phyloP scores from a whole-genome alignment of 1,284 basidiomycete genomes.

The Pterula multifida region DNA sequence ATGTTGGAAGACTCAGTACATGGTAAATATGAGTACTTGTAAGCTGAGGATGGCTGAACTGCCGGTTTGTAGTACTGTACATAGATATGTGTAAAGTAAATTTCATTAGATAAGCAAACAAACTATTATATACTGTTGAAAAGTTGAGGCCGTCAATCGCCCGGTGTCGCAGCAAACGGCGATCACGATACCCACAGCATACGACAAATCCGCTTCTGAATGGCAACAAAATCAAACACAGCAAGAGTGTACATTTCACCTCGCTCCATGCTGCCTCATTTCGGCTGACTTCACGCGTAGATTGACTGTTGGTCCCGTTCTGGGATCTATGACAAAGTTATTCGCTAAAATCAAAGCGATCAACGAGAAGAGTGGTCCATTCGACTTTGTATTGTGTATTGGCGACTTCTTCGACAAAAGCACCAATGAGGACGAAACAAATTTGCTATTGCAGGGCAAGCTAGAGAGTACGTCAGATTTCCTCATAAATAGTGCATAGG shows the following conservation, averaged over 20 bases:
- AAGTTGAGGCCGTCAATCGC: no score
- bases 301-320: slow-evolving; percentile 68
- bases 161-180: no score
- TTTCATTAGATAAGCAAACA: no score
- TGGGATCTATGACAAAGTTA: slow-evolving; percentile 64
- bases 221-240: background rate
- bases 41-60: no score
- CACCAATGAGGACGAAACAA: slow-evolving; percentile 34
- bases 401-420: slow-evolving; percentile 78
- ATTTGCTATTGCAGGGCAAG: slow-evolving; percentile 50
- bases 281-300: background rate
- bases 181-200: no score
- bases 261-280: background rate
- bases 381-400: slow-evolving; percentile 76
- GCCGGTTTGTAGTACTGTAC: no score
- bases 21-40: no score
- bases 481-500: background rate
- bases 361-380: slow-evolving; percentile 90
- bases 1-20: no score
- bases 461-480: slow-evolving; percentile 40
- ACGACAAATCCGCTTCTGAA: no score
- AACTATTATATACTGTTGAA: no score
- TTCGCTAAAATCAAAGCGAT: slow-evolving; percentile 79
- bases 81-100: no score
- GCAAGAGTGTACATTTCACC: background rate